Conservation (phyloP, 78 protist species). For the Pigoraptor vietnamica region DNA sequence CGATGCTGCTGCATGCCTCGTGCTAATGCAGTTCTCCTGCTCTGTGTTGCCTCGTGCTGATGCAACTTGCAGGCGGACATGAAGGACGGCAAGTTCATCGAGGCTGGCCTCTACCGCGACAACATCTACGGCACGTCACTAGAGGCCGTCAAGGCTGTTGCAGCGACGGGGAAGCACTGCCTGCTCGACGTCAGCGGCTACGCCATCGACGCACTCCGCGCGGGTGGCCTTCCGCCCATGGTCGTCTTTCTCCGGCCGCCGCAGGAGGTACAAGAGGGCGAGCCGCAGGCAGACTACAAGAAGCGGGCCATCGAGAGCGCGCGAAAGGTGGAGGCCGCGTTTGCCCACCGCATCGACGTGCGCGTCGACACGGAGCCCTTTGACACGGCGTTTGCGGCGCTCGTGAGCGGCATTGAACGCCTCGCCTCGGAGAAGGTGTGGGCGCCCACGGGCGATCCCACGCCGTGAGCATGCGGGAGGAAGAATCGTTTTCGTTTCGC, state of each 20-base stretch:
- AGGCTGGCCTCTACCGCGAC: constrained; percentile 53
- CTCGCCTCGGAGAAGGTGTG: not conserved
- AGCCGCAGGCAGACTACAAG: not conserved
- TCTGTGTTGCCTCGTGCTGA: not conserved
- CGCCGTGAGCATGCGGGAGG: no score
- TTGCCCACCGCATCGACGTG: not conserved
- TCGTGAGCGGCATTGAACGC: not conserved
- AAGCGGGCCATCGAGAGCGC: not conserved
- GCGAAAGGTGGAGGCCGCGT: not conserved
- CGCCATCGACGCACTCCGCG: not conserved
- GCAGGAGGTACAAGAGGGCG: not conserved
- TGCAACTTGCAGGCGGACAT: not conserved
- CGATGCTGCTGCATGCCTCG: not conserved
- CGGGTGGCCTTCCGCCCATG: not conserved
- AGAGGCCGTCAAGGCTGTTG: constrained; percentile 26
- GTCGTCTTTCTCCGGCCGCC: not conserved
- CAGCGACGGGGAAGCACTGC: not conserved
- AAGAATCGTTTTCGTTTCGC: no score
- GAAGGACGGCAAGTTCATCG: constrained; percentile 43
- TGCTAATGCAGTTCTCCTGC: not conserved
- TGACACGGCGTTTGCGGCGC: not conserved
- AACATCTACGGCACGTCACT: constrained; percentile 70
- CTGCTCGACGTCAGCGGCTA: not conserved
- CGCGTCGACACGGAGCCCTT: not conserved
- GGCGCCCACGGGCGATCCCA: not conserved